phyloP scores from a whole-genome alignment of 2,329 filamentous ascomycete species.

The Blastomyces silverae region DNA sequence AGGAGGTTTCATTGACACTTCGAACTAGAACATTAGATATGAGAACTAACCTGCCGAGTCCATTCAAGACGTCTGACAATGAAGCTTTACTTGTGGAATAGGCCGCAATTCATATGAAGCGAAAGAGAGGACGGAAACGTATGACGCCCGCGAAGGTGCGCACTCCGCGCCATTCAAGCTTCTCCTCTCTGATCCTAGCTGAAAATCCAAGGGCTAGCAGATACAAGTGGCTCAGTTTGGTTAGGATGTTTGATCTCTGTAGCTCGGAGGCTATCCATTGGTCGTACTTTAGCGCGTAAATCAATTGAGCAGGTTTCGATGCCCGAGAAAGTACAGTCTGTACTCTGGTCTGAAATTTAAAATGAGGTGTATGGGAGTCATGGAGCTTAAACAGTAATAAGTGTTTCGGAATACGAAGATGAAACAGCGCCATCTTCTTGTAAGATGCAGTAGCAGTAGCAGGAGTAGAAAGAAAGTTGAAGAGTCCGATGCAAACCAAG shows the following conservation, averaged over 20 bases:
- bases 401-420: slow-evolving; percentile 3
- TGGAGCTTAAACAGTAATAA: background rate
- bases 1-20: background rate
- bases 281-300: background rate
- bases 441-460: background rate
- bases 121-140: background rate
- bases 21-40: background rate
- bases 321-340: too few relatives aligned
- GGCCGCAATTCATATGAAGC: background rate
- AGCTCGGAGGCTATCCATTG: background rate
- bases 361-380: background rate
- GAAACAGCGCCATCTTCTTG: background rate
- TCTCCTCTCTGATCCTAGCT: background rate
- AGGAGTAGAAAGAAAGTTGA: too few relatives aligned
- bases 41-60: background rate
- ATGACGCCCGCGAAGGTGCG: background rate
- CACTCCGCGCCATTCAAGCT: background rate
- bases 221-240: background rate
- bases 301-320: too few relatives aligned
- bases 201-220: slow-evolving; percentile 1
- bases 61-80: too few relatives aligned
- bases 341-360: too few relatives aligned
- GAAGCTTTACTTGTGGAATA: background rate
- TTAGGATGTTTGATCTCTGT: background rate
- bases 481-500: background rate